Percentiles rank a stretch among this genome's conserved stretches.
These are phyloP conservation scores for Quercus bicolor DNA, from an alignment of 306 rosid species.

Conservation along the genomic window DNA sequence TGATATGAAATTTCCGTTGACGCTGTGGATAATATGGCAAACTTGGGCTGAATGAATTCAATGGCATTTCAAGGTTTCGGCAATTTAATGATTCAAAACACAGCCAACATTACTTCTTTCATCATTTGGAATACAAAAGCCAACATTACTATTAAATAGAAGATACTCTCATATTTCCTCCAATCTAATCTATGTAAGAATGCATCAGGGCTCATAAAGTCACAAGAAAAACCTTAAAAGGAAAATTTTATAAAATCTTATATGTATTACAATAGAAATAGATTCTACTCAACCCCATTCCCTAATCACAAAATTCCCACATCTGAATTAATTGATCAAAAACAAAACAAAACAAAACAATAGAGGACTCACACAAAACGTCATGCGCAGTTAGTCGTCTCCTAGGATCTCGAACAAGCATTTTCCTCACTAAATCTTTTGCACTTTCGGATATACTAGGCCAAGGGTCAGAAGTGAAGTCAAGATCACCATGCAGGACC, in stretches of 20 bases:
- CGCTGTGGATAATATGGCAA: background rate
- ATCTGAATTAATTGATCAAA: conserved; percentile 10
- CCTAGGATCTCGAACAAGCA: conserved; percentile 91
- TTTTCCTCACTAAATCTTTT: conserved; percentile 87
- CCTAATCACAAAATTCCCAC: conserved; percentile 6
- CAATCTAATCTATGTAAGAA: background rate
- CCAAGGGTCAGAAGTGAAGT: conserved; percentile 92
- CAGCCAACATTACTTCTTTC: background rate
- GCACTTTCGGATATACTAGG: conserved; percentile 93
- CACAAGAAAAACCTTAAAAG: background rate
- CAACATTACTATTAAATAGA: background rate
- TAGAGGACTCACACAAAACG: conserved; percentile 76
- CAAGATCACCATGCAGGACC: conserved; percentile 87
- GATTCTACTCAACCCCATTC: conserved; percentile 5
- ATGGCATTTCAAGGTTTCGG: background rate
- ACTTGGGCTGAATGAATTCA: background rate
- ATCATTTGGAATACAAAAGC: background rate
- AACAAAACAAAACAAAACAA: conserved; percentile 3
- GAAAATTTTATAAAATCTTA: background rate
- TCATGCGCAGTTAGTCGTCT: conserved; percentile 79
- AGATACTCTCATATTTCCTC: background rate
- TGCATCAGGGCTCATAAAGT: background rate
- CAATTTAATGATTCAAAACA: background rate
- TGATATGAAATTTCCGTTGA: background rate
- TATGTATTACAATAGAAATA: background rate